Evolutionary conservation across 1,284 basidiomycete genomes (phyloP).

Genomic region (Erythrobasidium hasegawianum): DNA sequence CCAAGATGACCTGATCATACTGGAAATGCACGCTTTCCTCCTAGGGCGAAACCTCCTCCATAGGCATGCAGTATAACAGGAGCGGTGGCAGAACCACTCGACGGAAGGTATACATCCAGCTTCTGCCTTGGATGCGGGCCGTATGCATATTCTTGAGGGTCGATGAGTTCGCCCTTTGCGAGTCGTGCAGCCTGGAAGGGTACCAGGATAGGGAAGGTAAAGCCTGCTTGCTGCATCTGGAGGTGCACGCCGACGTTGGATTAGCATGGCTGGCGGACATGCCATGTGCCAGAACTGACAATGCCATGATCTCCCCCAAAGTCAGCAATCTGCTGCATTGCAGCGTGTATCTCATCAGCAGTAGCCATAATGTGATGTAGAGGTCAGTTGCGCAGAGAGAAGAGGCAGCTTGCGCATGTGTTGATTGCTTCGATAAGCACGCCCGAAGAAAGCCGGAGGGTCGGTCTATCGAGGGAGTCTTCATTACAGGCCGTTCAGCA

Average conservation of each 20-base stretch:
- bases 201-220: background rate
- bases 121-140: conserved; percentile 30
- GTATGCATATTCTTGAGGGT: conserved; percentile 16
- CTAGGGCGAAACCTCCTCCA: conserved; percentile 22
- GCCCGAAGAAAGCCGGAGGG: no score
- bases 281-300: no score
- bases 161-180: background rate
- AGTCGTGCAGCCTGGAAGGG: conserved; percentile 3
- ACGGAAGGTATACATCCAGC: conserved; percentile 26
- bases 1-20: no score
- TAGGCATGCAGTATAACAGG: conserved; percentile 15
- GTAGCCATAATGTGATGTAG: no score
- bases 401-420: no score
- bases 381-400: no score
- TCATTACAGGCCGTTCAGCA: no score
- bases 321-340: conserved; percentile 1
- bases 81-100: background rate
- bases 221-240: background rate
- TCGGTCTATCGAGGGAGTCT: no score
- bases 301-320: background rate
- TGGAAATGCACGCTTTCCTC: conserved; percentile 15
- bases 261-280: no score
- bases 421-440: no score
- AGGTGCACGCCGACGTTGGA: background rate
- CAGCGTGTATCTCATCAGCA: background rate